Conservation (phyloP, 345 rosid species). For the Salix udensis region DNA sequence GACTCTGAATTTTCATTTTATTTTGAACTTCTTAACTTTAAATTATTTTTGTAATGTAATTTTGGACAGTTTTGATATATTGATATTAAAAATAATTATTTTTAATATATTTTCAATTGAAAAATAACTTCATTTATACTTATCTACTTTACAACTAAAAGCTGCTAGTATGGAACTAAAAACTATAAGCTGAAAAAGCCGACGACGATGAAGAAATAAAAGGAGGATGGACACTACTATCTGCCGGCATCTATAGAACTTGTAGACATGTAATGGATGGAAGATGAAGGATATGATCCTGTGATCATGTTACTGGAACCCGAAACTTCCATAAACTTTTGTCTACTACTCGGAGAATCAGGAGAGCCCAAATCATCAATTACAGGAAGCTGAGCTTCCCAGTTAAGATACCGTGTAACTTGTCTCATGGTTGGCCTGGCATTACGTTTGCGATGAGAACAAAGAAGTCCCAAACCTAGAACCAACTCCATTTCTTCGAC, state of each 20-base stretch:
- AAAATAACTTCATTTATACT: too few species aligned
- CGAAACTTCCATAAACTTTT: slow-evolving; percentile 14
- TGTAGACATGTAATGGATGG: slow-evolving; percentile 30
- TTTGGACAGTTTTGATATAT: too few species aligned
- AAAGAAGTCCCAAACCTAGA: slow-evolving; percentile 44
- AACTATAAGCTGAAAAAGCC: neutral
- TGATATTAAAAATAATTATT: too few species aligned
- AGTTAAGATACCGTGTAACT: slow-evolving; percentile 46
- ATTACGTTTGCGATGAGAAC: slow-evolving; percentile 44
- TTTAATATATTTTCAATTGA: too few species aligned
- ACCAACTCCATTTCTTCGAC: slow-evolving; percentile 45
- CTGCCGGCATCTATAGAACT: slow-evolving; percentile 38
- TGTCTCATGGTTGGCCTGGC: slow-evolving; percentile 57
- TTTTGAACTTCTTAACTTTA: too few species aligned
- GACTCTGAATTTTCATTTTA: too few species aligned
- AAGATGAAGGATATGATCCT: slow-evolving; percentile 23
- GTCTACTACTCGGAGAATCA: slow-evolving; percentile 8
- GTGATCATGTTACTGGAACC: slow-evolving; percentile 22
- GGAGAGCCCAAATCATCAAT: slow-evolving; percentile 26
- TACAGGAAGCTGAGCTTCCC: slow-evolving; percentile 44
- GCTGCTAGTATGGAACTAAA: too few species aligned
- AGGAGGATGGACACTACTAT: slow-evolving; percentile 4
- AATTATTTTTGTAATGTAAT: too few species aligned
- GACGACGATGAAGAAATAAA: neutral
- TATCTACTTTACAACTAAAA: too few species aligned